phyloP scores from a whole-genome alignment of 1,284 basidiomycete species.

The Ceratobasidium sp. region DNA sequence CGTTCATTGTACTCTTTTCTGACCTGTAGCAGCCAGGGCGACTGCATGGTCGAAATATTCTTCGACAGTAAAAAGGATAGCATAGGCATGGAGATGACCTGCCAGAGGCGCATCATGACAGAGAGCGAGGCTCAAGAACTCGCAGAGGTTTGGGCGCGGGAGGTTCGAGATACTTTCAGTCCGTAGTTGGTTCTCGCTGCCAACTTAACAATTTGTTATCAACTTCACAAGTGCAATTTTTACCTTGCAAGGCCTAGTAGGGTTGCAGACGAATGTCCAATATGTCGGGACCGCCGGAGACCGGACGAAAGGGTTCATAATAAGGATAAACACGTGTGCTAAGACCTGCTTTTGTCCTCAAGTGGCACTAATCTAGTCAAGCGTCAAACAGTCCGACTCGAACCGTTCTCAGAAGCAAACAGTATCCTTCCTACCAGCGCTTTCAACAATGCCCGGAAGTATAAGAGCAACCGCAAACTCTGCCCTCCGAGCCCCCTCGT shows the following conservation, averaged over 20 bases:
- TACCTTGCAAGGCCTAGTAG: conserved; percentile 7
- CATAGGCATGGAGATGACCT: conserved; percentile 41
- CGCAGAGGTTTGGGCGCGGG: conserved; percentile 23
- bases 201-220: neutral
- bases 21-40: conserved; percentile 18
- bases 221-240: neutral
- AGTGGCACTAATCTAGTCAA: conserved; percentile 1
- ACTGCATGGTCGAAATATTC: conserved; percentile 43
- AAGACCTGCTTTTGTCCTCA: conserved; percentile 31
- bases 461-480: conserved; percentile 10
- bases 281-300: conserved; percentile 14
- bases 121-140: conserved; percentile 20
- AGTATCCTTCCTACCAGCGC: neutral
- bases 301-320: conserved; percentile 1
- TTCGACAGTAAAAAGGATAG: conserved; percentile 44
- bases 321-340: conserved; percentile 14
- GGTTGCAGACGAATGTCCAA: neutral
- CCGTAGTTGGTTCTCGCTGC: neutral
- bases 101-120: conserved; percentile 12
- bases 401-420: conserved; percentile 2
- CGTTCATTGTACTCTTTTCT: neutral
- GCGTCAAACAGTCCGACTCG: conserved; percentile 35
- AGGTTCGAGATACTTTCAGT: conserved; percentile 20
- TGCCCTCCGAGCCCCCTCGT: neutral
- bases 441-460: conserved; percentile 25